Conservation (phyloP, 495 filamentous ascomycete species). For the Daldinia loculata region DNA sequence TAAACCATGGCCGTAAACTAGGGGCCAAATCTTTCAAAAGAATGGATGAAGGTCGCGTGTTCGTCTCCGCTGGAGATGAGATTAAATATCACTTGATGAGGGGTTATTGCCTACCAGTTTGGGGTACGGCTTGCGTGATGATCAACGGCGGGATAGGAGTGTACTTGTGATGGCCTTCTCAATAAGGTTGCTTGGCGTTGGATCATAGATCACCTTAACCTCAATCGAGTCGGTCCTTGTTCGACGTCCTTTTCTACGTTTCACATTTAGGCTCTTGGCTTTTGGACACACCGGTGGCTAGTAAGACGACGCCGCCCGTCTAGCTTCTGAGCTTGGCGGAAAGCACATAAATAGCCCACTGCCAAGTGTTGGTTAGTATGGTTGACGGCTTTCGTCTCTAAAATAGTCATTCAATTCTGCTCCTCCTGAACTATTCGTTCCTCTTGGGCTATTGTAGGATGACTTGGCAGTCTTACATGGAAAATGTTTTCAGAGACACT, state of each 20-base stretch:
- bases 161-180: slow-evolving; percentile 16
- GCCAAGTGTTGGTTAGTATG: slow-evolving; percentile 11
- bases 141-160: slow-evolving; percentile 6
- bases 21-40: background rate
- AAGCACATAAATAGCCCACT: slow-evolving; percentile 16
- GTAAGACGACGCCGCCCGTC: slow-evolving; percentile 19
- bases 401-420: slow-evolving; percentile 7
- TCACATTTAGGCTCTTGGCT: slow-evolving; percentile 29
- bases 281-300: slow-evolving; percentile 6
- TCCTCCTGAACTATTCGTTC: slow-evolving; percentile 1
- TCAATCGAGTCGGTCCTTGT: slow-evolving; percentile 29
- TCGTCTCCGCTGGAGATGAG: slow-evolving; percentile 6
- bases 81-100: background rate
- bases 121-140: background rate
- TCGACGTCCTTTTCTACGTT: slow-evolving; percentile 26
- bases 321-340: slow-evolving; percentile 19
- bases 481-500: background rate
- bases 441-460: background rate
- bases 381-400: slow-evolving; percentile 12
- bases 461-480: slow-evolving; percentile 23
- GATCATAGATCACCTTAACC: slow-evolving; percentile 27
- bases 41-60: slow-evolving; percentile 15
- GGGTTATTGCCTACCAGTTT: slow-evolving; percentile 1
- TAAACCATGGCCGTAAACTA: background rate
- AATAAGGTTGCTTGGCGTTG: slow-evolving; percentile 27